A percentile compares a stretch with the other conserved stretches of the same genome.
Evolutionary conservation across 202 grass and related monocot species (phyloP).

Genomic region (Elaeis oleifera): DNA sequence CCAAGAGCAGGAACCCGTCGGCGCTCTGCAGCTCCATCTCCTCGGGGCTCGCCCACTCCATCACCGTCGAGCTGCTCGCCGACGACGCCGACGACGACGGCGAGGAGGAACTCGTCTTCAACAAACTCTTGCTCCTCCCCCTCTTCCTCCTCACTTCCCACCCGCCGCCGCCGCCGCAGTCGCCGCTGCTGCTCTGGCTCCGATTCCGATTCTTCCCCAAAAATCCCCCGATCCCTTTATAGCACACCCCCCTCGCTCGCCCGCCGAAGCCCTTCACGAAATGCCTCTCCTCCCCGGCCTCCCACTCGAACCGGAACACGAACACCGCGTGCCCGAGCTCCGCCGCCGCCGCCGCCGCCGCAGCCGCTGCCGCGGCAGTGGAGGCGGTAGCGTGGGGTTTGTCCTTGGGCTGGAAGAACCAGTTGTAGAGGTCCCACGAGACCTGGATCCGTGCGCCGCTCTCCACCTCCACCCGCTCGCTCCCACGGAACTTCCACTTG

Average conservation of each 20-base stretch:
- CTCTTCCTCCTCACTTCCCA: not conserved
- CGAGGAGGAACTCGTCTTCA: constrained; percentile 43
- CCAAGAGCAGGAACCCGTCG: constrained; percentile 12
- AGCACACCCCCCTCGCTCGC: not conserved
- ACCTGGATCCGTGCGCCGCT: constrained; percentile 23
- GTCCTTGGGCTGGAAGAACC: constrained; percentile 35
- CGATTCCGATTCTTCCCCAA: not conserved
- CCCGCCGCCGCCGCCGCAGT: not conserved
- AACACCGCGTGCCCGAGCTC: not conserved
- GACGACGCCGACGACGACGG: constrained; percentile 18
- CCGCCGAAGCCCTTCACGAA: not conserved
- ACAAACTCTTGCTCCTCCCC: constrained; percentile 23
- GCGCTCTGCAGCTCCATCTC: constrained; percentile 4
- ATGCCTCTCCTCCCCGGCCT: not conserved
- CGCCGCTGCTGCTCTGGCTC: constrained; percentile 1
- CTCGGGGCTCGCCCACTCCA: constrained; percentile 14
- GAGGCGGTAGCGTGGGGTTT: not conserved
- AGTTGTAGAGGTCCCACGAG: constrained; percentile 64
- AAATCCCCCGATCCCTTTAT: not conserved
- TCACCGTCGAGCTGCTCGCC: constrained; percentile 19
- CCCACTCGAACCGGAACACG: not conserved
- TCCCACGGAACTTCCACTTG: constrained; percentile 86
- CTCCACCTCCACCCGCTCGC: constrained; percentile 50
- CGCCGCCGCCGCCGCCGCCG: not conserved
- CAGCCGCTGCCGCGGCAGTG: not conserved